Evolutionary conservation across 1,284 basidiomycete species (phyloP), one percentile per base, ranked within the genome.

Genomic region (Boletellus deceptivus): DNA sequence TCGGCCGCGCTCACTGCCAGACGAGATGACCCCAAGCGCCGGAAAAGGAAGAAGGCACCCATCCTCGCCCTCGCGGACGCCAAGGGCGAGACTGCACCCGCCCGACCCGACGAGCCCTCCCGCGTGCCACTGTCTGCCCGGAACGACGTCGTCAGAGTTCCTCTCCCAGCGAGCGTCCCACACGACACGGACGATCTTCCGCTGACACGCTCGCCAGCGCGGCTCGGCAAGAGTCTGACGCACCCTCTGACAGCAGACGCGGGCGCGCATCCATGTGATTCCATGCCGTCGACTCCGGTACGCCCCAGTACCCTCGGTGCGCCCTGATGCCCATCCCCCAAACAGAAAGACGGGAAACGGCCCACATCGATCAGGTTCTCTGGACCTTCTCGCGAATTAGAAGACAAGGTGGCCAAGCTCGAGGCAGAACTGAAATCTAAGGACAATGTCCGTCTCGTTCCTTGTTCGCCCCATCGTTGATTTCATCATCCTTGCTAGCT

Each of bases 371-470:
- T 1, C 5, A 35, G 40, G n/a, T 11, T 24, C 2, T 41, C 52
- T 4, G 36, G 37, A 1, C 48, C 53, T n/a, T 48, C 33, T 31
- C 55, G 62, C 36, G 57, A 59, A 35, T 57, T 68, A 0, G 65
- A 71, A 48, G 61, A 60, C 2, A 62, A 69, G 57, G 69, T 78
- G 31, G 63, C 64, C 16, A 68, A 66, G 49, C 66, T 80, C 42
- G 74, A 71, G 41, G 61, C 71, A 45, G 71, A 78, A 55, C 62
- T 81, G 4, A 66, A 70, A 44, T 55, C 64, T n/a, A 73, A 77
- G 57, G 62, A 64, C 46, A 56, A 63, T 41, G 79, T 76, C 60
- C 39, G 74, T 65, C 6, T 34, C 31, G 10, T 49, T 10, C 24
- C 25, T 33, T 39, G 8, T 24, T 25, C 38, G 36, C 43, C 11